These are phyloP conservation scores for Moelleriella libera DNA, from an alignment of 2,329 filamentous ascomycete species.

Conservation along the genomic window DNA sequence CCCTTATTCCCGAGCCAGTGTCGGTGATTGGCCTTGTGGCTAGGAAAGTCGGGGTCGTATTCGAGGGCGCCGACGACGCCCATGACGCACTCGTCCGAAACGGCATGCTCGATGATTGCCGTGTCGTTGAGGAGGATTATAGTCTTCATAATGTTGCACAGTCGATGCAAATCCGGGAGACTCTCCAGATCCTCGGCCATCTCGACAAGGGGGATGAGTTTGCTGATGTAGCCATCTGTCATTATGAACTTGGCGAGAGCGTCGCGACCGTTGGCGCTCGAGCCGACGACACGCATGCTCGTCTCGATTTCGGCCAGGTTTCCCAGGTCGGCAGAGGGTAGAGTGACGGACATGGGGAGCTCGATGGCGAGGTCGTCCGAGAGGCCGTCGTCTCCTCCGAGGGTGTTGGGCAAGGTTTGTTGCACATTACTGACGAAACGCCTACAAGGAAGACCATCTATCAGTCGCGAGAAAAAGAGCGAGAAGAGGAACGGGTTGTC, in stretches of 20 bases:
- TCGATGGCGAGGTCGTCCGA: conserved; percentile 79
- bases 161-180: conserved; percentile 67
- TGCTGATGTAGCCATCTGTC: conserved; percentile 71
- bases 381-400: conserved; percentile 57
- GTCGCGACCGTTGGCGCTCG: conserved; percentile 64
- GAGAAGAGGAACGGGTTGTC: not conserved
- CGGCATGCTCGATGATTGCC: conserved; percentile 83
- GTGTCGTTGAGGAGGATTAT: conserved; percentile 92
- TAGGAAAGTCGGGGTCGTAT: conserved; percentile 96
- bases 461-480: not conserved
- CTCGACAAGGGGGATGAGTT: conserved; percentile 72
- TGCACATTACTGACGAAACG: conserved; percentile 85
- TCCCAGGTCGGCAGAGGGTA: conserved; percentile 68
- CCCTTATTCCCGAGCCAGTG: conserved; percentile 82
- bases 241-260: conserved; percentile 79
- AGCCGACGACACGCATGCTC: conserved; percentile 66
- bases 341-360: conserved; percentile 50
- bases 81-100: conserved; percentile 76
- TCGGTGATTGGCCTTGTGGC: conserved; percentile 92
- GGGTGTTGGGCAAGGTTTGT: conserved; percentile 46
- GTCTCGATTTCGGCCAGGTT: conserved; percentile 76
- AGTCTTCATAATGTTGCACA: conserved; percentile 98
- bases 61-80: conserved; percentile 92
- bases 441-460: conserved; percentile 32
- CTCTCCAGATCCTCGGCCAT: conserved; percentile 88